Conservation (phyloP, 2,329 filamentous ascomycete genomes). For the Magnaporthiopsis rhizophila region DNA sequence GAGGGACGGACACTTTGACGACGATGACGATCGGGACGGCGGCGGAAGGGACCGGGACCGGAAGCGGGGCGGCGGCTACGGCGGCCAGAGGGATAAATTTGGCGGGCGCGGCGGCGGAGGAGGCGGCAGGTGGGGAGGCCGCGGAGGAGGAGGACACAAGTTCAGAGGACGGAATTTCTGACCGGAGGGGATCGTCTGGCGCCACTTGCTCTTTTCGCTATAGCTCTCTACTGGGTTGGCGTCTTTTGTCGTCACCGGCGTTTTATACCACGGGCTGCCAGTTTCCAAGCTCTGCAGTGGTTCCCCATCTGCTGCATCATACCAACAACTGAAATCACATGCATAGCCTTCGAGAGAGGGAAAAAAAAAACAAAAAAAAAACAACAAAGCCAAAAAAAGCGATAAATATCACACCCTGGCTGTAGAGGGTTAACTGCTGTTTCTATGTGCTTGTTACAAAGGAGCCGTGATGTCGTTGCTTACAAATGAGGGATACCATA, state of each 20-base stretch:
- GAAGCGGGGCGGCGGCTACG: constrained; percentile 15
- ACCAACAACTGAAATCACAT: no score
- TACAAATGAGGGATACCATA: no score
- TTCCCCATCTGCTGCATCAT: no score
- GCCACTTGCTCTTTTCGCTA: not conserved
- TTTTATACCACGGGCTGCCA: not conserved
- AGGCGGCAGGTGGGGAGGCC: constrained; percentile 22
- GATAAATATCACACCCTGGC: no score
- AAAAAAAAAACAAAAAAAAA: no score
- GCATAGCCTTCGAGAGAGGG: no score
- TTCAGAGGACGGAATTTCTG: constrained; percentile 16
- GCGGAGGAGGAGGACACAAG: constrained; percentile 20
- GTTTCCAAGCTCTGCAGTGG: no score
- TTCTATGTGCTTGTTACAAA: no score
- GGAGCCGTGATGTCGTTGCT: no score
- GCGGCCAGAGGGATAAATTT: constrained; percentile 23
- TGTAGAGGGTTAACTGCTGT: no score
- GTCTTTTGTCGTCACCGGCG: not conserved
- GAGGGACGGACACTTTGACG: constrained; percentile 19
- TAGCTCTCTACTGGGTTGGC: not conserved
- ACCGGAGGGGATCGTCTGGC: not conserved
- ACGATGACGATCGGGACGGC: constrained; percentile 22
- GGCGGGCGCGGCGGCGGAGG: not conserved
- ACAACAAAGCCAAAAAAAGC: no score
- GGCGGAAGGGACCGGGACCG: constrained; percentile 12